Evolutionary conservation across 2,329 filamentous ascomycete genomes (phyloP), one percentile per base, ranked within the genome.

Genomic region (Fusarium austroafricanum): DNA sequence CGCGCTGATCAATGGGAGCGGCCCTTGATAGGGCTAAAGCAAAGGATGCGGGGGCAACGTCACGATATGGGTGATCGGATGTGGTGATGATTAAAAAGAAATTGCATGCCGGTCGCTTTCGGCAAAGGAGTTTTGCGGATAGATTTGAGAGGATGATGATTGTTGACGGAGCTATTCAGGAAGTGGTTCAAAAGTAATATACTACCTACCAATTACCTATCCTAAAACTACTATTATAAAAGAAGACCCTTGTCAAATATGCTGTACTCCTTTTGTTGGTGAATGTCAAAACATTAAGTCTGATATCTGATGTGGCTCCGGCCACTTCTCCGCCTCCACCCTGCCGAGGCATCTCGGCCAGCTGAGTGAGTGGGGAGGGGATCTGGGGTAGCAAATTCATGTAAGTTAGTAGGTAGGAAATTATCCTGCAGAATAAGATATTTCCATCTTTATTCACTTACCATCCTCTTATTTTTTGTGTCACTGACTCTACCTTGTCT

Each of bases 81-180:
- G 37, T 70, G 35, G 56, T 59, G 52, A 68, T 49, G 43, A 63
- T 58, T 46, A 43, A 59, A 53, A 67, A 50, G 31, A 53, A 64
- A 45, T 63, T 67, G 66, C 67, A 69, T 69, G 61, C 61, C 59
- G 53, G 44, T 38, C 47, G 57, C 52, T 56, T 66, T 69, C 67
- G 56, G 66, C 61, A 61, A 69, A 57, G 66, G 66, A 68, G 66
- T 68, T 68, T 52, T 44, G 49, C 49, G 37, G 26, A 29, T 52
- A 26, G 26, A 44, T 39, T 17, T 33, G 14, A 15, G 37, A 12
- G 39, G 31, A 23, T 15, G 20, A 14, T 35, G 31, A 33, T 15
- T 17, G 15, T 35, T 35, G 33, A 35, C 7, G 33, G 7, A 35
- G 9, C 33, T 35, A 35, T 35, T 35, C 15, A 33, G 15, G 15